Base-by-base conservation (phyloP, 371 early-diverging fungal species). In the Actinomortierella ambigua region DNA sequence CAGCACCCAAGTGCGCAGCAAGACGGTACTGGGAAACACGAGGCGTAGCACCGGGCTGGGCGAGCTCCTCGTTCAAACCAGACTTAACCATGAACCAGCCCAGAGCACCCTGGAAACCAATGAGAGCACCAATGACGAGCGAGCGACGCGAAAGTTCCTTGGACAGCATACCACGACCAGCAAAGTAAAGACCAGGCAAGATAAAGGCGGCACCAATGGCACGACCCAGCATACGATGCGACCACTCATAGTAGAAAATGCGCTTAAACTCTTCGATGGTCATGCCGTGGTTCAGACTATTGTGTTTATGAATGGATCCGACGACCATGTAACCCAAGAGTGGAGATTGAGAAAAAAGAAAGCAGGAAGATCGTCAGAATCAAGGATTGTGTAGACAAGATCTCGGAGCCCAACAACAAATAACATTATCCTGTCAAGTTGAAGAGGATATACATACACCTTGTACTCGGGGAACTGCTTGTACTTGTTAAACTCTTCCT, bases 81-180 rank as follows among this genome's bases (percentile, higher is more conserved):
- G 91, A 91, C 53, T 93, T 89, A 24, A 98, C 98, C 98, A 98
- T 98, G 77, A 93, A 96, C 98, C 98, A 98, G 54, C 98, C 98
- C 73, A 98, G 85, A 15, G 89, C 86, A 42, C 98, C 98, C 86
- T 97, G 97, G 69, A 88, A 88, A 29, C 95, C 93, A 47, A 98
- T 82, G 52, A 98, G 66, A 27, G 81, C 79, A 42, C 90, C 92
- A 27, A 96, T 84, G 11, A 90, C 84, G 57, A 90, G 77, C 14
- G 90, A 88, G 47, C 90, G 86, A 41, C 86, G 88, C n/a, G 77
- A 80, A 39, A 88, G 84, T 1, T 80, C 71, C 55, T 80, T 83
- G 18, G 92, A 80, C 86, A 96, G 90, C 76, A 86, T 82, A 13
- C 90, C 95, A 63, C 82, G 85, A 41, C 82, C 79, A 26, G 91